Base-by-base conservation (phyloP, 2,329 filamentous ascomycete genomes). In the Aspergillus japonicus region DNA sequence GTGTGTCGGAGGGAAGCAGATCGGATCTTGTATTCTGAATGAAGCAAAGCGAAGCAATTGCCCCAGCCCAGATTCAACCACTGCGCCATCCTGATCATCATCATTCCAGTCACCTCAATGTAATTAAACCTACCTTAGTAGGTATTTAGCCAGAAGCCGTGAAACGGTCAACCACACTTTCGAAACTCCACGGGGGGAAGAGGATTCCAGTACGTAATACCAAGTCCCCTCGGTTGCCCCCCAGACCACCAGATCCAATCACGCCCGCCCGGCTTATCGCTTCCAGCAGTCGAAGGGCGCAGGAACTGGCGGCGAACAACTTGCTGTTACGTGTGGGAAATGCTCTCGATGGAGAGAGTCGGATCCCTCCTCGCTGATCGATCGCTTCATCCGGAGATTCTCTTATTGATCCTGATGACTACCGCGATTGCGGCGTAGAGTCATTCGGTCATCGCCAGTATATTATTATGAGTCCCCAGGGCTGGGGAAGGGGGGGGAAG, bases 171-270 rank as follows among this genome's bases (percentile, higher is more conserved):
- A 29, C 7, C 26, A 29, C 26, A 29, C 7, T 6, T 29, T 29
- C 26, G n/a, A n/a, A n/a, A n/a, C 26, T 29, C 26, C 26, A 29
- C 6, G 7, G 26, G 26, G 26, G 26, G 7, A 2, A 29, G 26
- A 29, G 44, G 39, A 61, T 60, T 56, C 50, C 63, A 64, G 68
- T 73, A 74, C 72, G 72, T 75, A 75, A 75, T 74, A 64, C 59
- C 54, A 67, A 62, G 63, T 61, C 60, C 60, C 58, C 47, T 57
- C 60, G 60, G 62, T 61, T 60, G 57, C 58, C 50, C 63, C 61
- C 61, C 54, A 54, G 39, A 42, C 39, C 39, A 48, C 29, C 56
- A 39, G 57, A 50, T 42, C 73, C 73, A 75, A 75, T 75, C 69
- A 74, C 62, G 26, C 48, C 11, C 14, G 5, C 7, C 16, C 47